Base-by-base conservation (phyloP, 306 rosid species). In the Cicer yamashitae region DNA sequence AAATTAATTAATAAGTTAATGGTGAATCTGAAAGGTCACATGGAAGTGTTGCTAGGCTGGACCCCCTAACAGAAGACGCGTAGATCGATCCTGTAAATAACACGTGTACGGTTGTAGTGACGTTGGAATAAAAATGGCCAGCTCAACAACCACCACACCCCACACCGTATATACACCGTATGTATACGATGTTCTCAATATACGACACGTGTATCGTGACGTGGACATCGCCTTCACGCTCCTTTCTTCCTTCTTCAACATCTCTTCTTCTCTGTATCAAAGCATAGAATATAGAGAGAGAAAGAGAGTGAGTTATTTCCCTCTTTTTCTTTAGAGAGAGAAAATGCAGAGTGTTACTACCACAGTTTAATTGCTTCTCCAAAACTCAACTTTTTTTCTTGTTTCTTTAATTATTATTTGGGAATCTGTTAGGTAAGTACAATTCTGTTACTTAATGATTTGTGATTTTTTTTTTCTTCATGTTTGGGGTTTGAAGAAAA, bases 161-260 rank as follows among this genome's bases (percentile, higher is more conserved):
- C 71, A 73, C 73, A 56, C 69, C 80, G 87, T 93, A 86, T 83
- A 80, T 88, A 89, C 90, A 76, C 40, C 65, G 82, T 84, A 82
- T 69, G 78, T 74, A 74, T 89, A 83, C 87, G 66, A n/a, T 47
- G 0, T 0, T 20, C n/a, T 10, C 10, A 0, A 8, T 67, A 73
- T 77, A 64, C 76, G 88, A 90, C 97, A 94, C 97, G 96, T 94
- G 98, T 89, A 18, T 8, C 54, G 41, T 90, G 96, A 94, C 96
- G 91, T 94, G 97, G 96, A 60, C 43, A 45, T 82, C 77, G 86
- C 81, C 88, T 83, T 87, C 88, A 87, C 90, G 86, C 88, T 78
- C 63, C 46, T 8, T 70, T 37, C 40, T 72, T 48, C 62, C 75
- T 57, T 34, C 72, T 68, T 41, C 71, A 12, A 7, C 64, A 2